Evolutionary conservation across 768 basidiomycete species (phyloP).

Genomic region (Tricholoma furcatifolium): DNA sequence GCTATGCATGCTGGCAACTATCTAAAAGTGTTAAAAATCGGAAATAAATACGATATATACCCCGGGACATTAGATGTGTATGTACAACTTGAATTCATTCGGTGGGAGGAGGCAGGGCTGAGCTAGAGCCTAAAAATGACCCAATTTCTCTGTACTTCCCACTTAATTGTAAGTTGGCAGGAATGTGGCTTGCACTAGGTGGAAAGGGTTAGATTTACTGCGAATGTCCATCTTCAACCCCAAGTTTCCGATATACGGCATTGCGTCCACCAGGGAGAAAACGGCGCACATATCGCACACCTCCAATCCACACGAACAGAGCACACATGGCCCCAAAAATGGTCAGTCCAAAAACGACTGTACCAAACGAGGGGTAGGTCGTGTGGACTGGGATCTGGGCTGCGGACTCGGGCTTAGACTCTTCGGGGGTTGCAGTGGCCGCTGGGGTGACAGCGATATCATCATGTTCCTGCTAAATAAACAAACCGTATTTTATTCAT

Average conservation of each 20-base stretch:
- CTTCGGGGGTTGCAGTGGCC: not conserved
- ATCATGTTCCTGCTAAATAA: slow-evolving; percentile 44
- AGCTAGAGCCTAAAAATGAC: too few species aligned
- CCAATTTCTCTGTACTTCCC: not conserved
- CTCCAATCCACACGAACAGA: slow-evolving; percentile 53
- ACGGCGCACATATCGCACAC: slow-evolving; percentile 42
- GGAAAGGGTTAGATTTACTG: slow-evolving; percentile 34
- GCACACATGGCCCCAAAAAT: slow-evolving; percentile 44
- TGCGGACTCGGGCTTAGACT: slow-evolving; percentile 3
- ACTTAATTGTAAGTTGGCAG: not conserved
- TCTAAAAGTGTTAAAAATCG: not conserved
- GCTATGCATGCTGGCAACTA: slow-evolving; percentile 2
- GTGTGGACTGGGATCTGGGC: slow-evolving; percentile 14
- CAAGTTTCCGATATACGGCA: slow-evolving; percentile 44
- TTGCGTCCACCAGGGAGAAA: slow-evolving; percentile 34
- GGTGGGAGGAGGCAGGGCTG: too few species aligned
- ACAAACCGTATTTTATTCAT: slow-evolving; percentile 52
- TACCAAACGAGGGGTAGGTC: slow-evolving; percentile 24
- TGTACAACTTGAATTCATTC: not conserved
- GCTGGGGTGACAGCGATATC: slow-evolving; percentile 18
- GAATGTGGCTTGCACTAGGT: not conserved
- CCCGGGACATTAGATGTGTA: not conserved
- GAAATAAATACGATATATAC: not conserved
- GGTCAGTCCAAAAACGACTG: slow-evolving; percentile 36
- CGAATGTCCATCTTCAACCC: slow-evolving; percentile 36